These are phyloP conservation scores for Sindora glabra DNA, from an alignment of 306 rosid genomes.

Conservation along the genomic window DNA sequence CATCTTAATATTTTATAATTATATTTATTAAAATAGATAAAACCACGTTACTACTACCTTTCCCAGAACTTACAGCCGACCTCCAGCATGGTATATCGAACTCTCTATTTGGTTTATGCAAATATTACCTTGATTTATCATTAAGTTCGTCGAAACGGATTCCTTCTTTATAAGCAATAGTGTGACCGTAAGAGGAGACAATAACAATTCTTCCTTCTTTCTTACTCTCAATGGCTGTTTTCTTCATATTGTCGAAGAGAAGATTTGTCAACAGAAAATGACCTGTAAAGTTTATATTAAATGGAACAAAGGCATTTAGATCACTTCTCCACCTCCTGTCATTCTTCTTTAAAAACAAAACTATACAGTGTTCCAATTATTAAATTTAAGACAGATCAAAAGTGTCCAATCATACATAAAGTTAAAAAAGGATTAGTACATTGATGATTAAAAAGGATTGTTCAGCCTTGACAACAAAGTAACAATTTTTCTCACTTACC, in stretches of 20 bases:
- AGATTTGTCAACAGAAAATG: slow-evolving; percentile 85
- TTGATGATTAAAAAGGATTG: background rate
- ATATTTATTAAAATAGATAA: too few species aligned
- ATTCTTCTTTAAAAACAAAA: background rate
- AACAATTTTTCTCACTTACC: slow-evolving; percentile 29
- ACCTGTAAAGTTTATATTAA: slow-evolving; percentile 35
- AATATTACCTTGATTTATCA: slow-evolving; percentile 54
- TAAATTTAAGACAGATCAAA: background rate
- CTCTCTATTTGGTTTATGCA: background rate
- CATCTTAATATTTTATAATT: too few species aligned
- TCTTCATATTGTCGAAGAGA: slow-evolving; percentile 72
- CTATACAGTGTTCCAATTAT: background rate
- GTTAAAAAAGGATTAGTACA: too few species aligned
- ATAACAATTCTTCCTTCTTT: slow-evolving; percentile 79
- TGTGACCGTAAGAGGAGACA: slow-evolving; percentile 72
- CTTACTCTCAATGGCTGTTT: slow-evolving; percentile 47
- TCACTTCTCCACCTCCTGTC: background rate
- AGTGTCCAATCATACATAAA: too few species aligned
- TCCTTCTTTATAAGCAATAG: slow-evolving; percentile 55
- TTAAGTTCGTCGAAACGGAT: slow-evolving; percentile 55
- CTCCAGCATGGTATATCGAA: background rate
- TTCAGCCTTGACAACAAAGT: too few species aligned
- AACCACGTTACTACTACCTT: too few species aligned
- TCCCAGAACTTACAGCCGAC: too few species aligned
- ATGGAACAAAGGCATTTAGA: background rate